Percentiles rank a stretch among this genome's conserved stretches.
Conservation (phyloP, 352 stramenopile genomes). For the Phytophthora pseudosyringae region DNA sequence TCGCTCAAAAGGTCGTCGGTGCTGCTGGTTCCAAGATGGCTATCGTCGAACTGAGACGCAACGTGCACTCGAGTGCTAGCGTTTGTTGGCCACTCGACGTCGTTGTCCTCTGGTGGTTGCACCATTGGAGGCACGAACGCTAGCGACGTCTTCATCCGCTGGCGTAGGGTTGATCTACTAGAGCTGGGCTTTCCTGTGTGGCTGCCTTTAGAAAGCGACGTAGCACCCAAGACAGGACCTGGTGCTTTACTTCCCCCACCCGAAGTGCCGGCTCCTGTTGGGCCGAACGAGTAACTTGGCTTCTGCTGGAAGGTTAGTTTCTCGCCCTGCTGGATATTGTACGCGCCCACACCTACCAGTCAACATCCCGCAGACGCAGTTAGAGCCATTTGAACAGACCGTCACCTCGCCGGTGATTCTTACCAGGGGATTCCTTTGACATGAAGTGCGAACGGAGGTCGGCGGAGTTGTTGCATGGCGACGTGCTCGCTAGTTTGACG, state of each 20-base stretch:
- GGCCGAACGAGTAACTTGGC: constrained; percentile 47
- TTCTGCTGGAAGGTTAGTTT: constrained; percentile 50
- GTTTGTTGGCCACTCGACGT: neutral
- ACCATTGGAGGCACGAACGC: constrained; percentile 18
- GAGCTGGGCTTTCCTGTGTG: constrained; percentile 1
- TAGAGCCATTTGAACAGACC: neutral
- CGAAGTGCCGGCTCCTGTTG: neutral
- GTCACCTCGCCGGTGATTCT: neutral
- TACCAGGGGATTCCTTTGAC: constrained; percentile 29
- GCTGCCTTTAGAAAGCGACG: constrained; percentile 1
- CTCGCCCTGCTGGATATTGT: constrained; percentile 56
- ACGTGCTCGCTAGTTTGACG: constrained; percentile 28
- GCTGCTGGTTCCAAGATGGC: neutral
- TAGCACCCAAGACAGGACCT: neutral
- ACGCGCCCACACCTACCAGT: constrained; percentile 51
- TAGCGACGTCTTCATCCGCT: constrained; percentile 36
- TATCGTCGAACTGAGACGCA: constrained; percentile 16
- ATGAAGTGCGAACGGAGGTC: constrained; percentile 26
- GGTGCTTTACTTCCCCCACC: neutral
- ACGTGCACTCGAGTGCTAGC: constrained; percentile 8
- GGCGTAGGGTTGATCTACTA: neutral
- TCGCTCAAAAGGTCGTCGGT: constrained; percentile 1
- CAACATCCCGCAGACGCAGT: neutral
- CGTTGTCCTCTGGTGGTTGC: neutral
- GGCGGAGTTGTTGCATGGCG: constrained; percentile 13